Conservation (phyloP, 768 basidiomycete species). For the Dacryopinax primogenitus region DNA sequence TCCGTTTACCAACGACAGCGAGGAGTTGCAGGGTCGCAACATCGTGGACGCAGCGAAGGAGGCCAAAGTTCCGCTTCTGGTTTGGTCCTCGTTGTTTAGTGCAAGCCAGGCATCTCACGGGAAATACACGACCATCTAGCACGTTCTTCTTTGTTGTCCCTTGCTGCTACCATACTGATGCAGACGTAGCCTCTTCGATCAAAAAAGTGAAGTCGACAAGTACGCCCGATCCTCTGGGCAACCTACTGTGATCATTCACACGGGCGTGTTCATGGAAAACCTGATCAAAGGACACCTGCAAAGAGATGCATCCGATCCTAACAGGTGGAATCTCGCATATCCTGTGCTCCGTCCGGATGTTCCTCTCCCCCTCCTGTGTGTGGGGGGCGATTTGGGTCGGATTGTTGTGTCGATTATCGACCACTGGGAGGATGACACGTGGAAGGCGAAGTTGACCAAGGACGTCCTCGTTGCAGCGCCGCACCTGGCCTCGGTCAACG, state of each 20-base stretch:
- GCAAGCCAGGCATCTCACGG: neutral
- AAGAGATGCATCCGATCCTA: neutral
- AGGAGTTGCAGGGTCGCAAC: constrained; percentile 19
- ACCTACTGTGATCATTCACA: neutral
- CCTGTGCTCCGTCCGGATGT: neutral
- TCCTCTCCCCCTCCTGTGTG: neutral
- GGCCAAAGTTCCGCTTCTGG: constrained; percentile 21
- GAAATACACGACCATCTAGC: neutral
- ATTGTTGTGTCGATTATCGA: neutral
- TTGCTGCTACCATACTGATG: neutral
- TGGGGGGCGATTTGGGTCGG: neutral
- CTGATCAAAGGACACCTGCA: neutral
- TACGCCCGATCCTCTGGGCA: neutral
- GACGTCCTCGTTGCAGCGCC: neutral
- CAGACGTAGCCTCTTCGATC: neutral
- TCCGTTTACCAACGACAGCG: neutral
- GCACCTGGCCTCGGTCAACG: neutral
- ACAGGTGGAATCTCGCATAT: neutral
- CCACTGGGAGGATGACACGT: constrained; percentile 11
- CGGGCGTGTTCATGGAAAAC: neutral
- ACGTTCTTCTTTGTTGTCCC: neutral
- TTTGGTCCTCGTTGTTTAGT: constrained; percentile 16
- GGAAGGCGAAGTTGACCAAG: constrained; percentile 9
- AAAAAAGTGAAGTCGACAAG: neutral
- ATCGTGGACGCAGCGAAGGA: constrained; percentile 11